phyloP scores from a whole-genome alignment of 148 eudicot genomes.

The Fagopyrum homotropicum region DNA sequence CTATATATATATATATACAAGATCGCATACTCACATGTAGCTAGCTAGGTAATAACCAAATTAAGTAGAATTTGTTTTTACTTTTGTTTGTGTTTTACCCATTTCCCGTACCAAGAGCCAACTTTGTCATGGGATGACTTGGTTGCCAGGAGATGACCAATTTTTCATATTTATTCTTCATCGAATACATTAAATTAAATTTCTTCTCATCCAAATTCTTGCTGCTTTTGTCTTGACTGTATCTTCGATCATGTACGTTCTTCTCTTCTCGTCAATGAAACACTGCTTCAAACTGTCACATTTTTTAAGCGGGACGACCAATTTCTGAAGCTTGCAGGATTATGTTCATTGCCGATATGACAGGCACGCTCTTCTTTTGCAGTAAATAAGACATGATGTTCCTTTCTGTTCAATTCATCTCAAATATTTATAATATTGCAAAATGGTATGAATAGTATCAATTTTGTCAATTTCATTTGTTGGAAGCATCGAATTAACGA shows the following conservation, averaged over 20 bases:
- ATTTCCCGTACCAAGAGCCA: not conserved
- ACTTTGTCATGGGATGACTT: conserved; percentile 11
- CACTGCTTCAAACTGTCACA: not conserved
- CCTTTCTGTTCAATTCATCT: no score
- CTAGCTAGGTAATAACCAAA: not conserved
- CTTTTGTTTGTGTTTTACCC: not conserved
- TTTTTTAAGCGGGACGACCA: not conserved
- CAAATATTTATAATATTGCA: no score
- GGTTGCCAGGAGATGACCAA: not conserved
- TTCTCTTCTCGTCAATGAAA: not conserved
- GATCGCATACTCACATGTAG: not conserved
- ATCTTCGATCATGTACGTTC: not conserved
- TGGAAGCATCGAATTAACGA: no score
- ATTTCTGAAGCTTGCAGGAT: no score
- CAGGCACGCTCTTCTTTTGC: no score
- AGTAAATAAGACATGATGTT: no score
- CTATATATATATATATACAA: not conserved
- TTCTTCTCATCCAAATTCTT: not conserved
- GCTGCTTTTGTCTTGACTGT: not conserved
- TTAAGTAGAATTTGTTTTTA: not conserved
- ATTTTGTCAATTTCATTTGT: no score
- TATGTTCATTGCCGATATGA: no score
- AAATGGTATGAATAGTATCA: no score
- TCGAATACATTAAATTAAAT: not conserved
- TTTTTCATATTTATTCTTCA: not conserved